These are phyloP conservation scores for Coemansia sp. DNA, from an alignment of 192 early-diverging fungal genomes.

Conservation along the genomic window DNA sequence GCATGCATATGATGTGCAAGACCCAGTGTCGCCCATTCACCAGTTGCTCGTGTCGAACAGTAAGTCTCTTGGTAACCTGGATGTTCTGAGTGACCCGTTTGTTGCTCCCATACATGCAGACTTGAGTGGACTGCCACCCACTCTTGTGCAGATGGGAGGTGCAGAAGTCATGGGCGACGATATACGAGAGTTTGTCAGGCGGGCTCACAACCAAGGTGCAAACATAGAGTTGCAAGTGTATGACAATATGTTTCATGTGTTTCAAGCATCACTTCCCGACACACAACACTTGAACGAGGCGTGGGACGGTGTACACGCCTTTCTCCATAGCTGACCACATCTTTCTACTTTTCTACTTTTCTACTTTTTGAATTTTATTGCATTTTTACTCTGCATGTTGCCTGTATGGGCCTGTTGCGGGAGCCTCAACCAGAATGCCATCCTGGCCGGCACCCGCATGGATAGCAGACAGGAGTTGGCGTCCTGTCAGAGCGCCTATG, in stretches of 20 bases:
- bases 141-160: conserved; percentile 37
- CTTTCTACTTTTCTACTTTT: conserved; percentile 1
- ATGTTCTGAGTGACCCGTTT: conserved; percentile 22
- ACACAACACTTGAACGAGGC: conserved; percentile 1
- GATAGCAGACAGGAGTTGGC: too few species aligned
- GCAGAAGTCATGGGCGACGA: conserved; percentile 47
- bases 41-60: conserved; percentile 16
- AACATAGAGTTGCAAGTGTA: conserved; percentile 14
- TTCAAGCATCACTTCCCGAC: conserved; percentile 18
- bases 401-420: not conserved
- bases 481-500: too few species aligned
- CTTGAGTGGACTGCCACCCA: conserved; percentile 24
- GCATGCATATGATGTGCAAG: not conserved
- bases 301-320: conserved; percentile 16
- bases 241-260: conserved; percentile 41
- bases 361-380: not conserved
- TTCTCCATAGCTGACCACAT: conserved; percentile 5
- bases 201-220: not conserved
- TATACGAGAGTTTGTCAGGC: conserved; percentile 33
- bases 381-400: not conserved
- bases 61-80: not conserved
- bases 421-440: too few species aligned
- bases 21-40: not conserved
- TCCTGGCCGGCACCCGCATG: too few species aligned
- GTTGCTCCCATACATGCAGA: conserved; percentile 34